These are phyloP conservation scores for Ostreobium quekettii DNA, from an alignment of 139 green algal genomes.

Conservation along the genomic window DNA sequence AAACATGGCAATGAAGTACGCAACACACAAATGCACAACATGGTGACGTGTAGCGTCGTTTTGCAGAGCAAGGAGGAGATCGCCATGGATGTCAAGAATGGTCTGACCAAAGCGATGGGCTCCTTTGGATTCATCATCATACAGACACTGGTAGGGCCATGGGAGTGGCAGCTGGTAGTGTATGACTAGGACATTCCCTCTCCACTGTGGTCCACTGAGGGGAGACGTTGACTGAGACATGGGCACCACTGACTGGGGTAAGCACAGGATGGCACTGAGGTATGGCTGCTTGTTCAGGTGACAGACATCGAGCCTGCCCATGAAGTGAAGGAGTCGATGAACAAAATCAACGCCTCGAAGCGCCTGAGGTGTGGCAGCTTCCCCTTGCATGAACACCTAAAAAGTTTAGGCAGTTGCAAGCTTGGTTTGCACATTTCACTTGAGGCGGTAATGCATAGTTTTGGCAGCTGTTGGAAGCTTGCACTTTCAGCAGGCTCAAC, in stretches of 20 bases:
- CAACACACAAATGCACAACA: constrained; percentile 42
- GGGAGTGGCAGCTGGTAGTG: too few species aligned
- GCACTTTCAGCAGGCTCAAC: too few species aligned
- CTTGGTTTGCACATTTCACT: too few species aligned
- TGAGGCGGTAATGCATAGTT: too few species aligned
- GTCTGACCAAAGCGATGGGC: constrained; percentile 46
- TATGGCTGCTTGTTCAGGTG: constrained; percentile 29
- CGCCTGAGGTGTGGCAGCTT: constrained; percentile 51
- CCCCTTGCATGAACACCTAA: too few species aligned
- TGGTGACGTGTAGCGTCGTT: constrained; percentile 21
- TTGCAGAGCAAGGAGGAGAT: constrained; percentile 47
- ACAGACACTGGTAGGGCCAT: constrained; percentile 22
- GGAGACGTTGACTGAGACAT: background rate
- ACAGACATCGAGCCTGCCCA: constrained; percentile 36
- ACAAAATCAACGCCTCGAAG: constrained; percentile 81
- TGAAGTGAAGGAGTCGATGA: constrained; percentile 68
- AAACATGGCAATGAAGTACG: constrained; percentile 28
- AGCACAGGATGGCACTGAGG: background rate
- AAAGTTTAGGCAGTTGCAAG: too few species aligned
- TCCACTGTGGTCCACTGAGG: background rate
- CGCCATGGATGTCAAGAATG: constrained; percentile 31
- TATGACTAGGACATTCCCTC: too few species aligned
- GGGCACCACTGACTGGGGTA: background rate
- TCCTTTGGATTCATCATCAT: constrained; percentile 59
- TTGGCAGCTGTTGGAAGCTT: too few species aligned